A percentile compares a stretch with the other conserved stretches of the same genome.
Conservation (phyloP, 176 grass and related monocot genomes). For the Pharus latifolius region DNA sequence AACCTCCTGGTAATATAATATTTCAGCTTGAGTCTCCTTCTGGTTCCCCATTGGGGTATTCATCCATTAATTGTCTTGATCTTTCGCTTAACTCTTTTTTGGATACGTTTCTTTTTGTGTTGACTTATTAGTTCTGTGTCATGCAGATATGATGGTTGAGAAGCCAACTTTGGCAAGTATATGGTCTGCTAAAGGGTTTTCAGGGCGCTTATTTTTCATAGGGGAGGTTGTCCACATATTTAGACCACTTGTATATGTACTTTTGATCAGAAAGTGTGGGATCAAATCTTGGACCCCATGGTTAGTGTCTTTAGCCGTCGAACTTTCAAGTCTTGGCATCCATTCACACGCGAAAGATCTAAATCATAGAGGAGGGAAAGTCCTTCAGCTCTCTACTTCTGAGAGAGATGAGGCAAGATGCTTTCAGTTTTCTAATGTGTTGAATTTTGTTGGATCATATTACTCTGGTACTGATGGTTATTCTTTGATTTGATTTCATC, state of each 20-base stretch:
- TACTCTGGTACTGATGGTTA: slow-evolving; percentile 10
- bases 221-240: slow-evolving; percentile 81
- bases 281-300: slow-evolving; percentile 93
- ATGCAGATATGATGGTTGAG: slow-evolving; percentile 22
- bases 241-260: slow-evolving; percentile 79
- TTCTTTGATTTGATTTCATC: slow-evolving; percentile 7
- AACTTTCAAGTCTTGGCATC: slow-evolving; percentile 71
- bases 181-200: slow-evolving; percentile 67
- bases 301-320: slow-evolving; percentile 78
- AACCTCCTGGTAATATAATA: slow-evolving; percentile 34
- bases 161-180: slow-evolving; percentile 63
- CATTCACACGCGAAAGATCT: slow-evolving; percentile 51
- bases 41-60: background rate
- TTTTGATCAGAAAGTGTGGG: slow-evolving; percentile 84
- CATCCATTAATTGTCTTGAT: background rate
- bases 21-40: background rate
- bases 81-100: background rate
- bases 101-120: background rate
- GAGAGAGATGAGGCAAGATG: slow-evolving; percentile 83
- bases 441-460: background rate
- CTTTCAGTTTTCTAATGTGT: slow-evolving; percentile 15
- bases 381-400: slow-evolving; percentile 55
- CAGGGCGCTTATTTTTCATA: slow-evolving; percentile 57
- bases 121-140: background rate
- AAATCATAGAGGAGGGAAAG: slow-evolving; percentile 34